Percentiles rank a stretch among this genome's conserved stretches.
phyloP scores from a whole-genome alignment of 108 stramenopile species.

The Pelagomonas calceolata region DNA sequence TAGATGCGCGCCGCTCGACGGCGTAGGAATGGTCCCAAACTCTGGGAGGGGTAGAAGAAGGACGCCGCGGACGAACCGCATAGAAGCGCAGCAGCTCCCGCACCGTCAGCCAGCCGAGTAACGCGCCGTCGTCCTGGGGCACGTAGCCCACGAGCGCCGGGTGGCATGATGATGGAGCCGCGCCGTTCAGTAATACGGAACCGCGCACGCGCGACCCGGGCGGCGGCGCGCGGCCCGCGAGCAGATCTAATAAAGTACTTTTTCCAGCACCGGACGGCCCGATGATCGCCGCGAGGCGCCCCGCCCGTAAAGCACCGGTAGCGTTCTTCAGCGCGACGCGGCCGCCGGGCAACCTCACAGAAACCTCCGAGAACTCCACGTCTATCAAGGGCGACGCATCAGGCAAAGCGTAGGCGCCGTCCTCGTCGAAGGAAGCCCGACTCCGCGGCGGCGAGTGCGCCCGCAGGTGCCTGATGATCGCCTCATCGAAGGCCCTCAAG shows the following conservation, averaged over 20 bases:
- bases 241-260: slow-evolving; percentile 15
- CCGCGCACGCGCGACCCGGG: neutral
- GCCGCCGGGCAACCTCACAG: neutral
- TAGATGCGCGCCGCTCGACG: too few relatives aligned
- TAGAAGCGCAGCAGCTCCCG: slow-evolving; percentile 22
- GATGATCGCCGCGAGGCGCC: slow-evolving; percentile 23
- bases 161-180: too few relatives aligned
- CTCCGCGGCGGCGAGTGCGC: too few relatives aligned
- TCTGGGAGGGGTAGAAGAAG: too few relatives aligned
- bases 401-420: neutral
- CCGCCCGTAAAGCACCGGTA: neutral
- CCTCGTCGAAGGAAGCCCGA: too few relatives aligned
- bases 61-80: too few relatives aligned
- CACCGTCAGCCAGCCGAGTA: slow-evolving; percentile 19
- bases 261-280: slow-evolving; percentile 23
- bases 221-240: neutral
- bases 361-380: neutral
- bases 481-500: too few relatives aligned
- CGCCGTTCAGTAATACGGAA: neutral
- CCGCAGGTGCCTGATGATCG: too few relatives aligned
- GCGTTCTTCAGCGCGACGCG: neutral
- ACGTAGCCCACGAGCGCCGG: slow-evolving; percentile 7
- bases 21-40: too few relatives aligned
- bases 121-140: slow-evolving; percentile 35
- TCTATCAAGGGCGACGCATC: neutral